Base-by-base conservation (phyloP, 2,329 filamentous ascomycete genomes). In the Colletotrichum aenigma region DNA sequence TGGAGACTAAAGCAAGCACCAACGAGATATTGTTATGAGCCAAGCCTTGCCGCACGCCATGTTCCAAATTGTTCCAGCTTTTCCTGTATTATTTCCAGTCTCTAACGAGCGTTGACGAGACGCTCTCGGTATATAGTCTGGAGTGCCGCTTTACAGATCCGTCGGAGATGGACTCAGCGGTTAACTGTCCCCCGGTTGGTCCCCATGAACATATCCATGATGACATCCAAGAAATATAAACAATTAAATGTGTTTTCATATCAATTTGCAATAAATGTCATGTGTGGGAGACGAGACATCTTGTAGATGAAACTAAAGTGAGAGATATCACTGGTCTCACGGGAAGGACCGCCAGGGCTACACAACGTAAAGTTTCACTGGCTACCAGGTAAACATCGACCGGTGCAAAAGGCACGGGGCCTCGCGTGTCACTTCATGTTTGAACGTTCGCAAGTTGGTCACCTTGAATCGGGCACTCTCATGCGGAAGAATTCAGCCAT, bases 101-200 rank as follows among this genome's bases (percentile, higher is more conserved):
- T 21, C 18, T 7, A n/a, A 12, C 5, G 18, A 48, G 10, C 9
- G 18, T n/a, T 6, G 18, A 10, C 5, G 38, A 48, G 38, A 48
- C 1, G 6, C 18, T 2, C 8, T 10, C 16, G 2, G 5, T 18
- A 48, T 48, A 3, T 1, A 10, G 6, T n/a, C 1, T 21, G 9
- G 18, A n/a, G 0, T 21, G 9, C 3, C 9, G 38, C 3, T 2
- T n/a, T 10, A 48, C 9, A 48, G 38, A 48, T 21, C 0, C 9
- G 0, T 4, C 9, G 3, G 3, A 12, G 3, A 48, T 2, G 1
- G 18, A n/a, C 38, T 9, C 38, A 12, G 18, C 18, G 12, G 6
- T n/a, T 48, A 2, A 7, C 18, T 48, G 9, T 21, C 5, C 18
- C 3, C 36, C 4, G 16, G 0, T 1, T 18, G 0, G 2, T 18